Percentiles rank a stretch among this genome's conserved stretches.
These are phyloP conservation scores for Cercospora berteroae DNA, from an alignment of 2,329 filamentous ascomycete genomes.

Conservation along the genomic window DNA sequence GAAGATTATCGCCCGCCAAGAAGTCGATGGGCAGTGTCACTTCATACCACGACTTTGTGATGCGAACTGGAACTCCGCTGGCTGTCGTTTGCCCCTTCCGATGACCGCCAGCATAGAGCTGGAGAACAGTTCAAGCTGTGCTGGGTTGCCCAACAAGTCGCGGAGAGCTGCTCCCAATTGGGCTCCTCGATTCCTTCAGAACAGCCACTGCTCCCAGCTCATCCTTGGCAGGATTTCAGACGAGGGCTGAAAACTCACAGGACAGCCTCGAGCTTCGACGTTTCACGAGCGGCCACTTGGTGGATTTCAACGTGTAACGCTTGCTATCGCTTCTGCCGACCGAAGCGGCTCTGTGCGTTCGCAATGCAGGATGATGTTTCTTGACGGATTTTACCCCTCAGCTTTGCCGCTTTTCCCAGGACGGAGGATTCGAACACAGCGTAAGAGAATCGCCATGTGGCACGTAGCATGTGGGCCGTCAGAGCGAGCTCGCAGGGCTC, in stretches of 20 bases:
- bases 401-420: not conserved
- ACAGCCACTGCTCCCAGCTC: not conserved
- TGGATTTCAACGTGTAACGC: not conserved
- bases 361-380: constrained; percentile 2
- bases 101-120: not conserved
- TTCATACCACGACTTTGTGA: not conserved
- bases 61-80: not conserved
- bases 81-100: not conserved
- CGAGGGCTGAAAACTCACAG: not conserved
- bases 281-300: not conserved
- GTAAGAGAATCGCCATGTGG: not conserved
- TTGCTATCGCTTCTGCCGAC: not conserved
- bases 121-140: not conserved
- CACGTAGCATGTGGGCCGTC: not conserved
- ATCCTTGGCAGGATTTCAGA: not conserved
- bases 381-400: not conserved
- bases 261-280: not conserved
- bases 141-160: not conserved
- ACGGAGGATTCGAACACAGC: not conserved
- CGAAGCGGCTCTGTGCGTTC: not conserved
- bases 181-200: not conserved
- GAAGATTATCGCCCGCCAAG: not conserved
- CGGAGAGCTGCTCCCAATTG: not conserved
- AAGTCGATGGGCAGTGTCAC: not conserved
- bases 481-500: not conserved